Evolutionary conservation across 2,329 filamentous ascomycete genomes (phyloP), one percentile per base, ranked within the genome.

Genomic region (Ascocoryne sarcoides): DNA sequence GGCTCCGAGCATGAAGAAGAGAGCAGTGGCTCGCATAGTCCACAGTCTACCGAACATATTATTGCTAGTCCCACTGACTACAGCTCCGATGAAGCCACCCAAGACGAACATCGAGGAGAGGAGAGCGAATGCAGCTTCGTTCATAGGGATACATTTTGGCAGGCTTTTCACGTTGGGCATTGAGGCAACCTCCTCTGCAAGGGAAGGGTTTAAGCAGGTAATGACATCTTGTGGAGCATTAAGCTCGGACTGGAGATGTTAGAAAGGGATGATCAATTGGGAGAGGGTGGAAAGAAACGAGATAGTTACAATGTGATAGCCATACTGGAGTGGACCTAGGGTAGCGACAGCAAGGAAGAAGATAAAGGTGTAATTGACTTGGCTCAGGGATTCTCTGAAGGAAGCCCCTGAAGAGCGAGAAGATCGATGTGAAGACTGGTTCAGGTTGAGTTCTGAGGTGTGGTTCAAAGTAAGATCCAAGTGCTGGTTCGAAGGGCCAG

Each of bases 151-250:
- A 59, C 92, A 98, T 67, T 84, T 77, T 38, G 82, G 71, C 5
- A 83, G 68, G 45, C 61, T 61, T 7, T 12, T 7, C 32, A 61
- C 53, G 20, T 56, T 44, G 37, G 48, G 40, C 7, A 49, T 39
- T 17, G 49, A 50, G 15, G 42, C 40, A 39, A 51, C 28, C 40
- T 43, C 45, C 18, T 56, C 46, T 39, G 56, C 50, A 47, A 75
- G 69, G 30, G 67, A 66, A 50, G 75, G 71, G 50, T 77, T 79
- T 52, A 77, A 78, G 67, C 92, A 96, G 42, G 85, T 93, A 55
- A 98, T 83, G 56, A 93, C 86, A 69, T 89, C 82, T 71, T 95
- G 82, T 7, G 92, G 92, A 7, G 90, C 87, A 62, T 98, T 98
- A 48, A 98, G 76, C 62, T 96, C 92, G 53, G 88, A 85, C 89